Evolutionary conservation across 768 basidiomycete genomes (phyloP).

Genomic region (Suillus plorans): DNA sequence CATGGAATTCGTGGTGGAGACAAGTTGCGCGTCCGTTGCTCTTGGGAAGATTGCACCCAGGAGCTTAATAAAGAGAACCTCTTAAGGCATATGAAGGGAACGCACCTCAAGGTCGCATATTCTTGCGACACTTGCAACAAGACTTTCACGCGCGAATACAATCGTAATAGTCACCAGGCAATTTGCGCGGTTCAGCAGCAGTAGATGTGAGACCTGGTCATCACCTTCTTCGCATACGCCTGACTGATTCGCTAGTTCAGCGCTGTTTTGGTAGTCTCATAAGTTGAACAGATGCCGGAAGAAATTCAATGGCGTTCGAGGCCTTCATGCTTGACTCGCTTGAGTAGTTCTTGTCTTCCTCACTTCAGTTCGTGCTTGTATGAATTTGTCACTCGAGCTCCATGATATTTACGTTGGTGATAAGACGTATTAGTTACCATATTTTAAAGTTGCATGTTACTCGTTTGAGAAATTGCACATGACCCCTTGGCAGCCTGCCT

Average conservation of each 20-base stretch:
- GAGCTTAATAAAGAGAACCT: constrained; percentile 27
- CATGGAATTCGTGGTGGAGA: constrained; percentile 23
- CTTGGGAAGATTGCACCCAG: constrained; percentile 18
- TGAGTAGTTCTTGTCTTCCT: not conserved
- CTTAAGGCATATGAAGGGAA: constrained; percentile 23
- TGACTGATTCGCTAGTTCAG: not conserved
- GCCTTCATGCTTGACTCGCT: not conserved
- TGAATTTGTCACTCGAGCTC: not conserved
- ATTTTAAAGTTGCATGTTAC: no score
- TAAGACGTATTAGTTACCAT: no score
- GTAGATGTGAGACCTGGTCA: not conserved
- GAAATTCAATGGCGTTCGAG: not conserved
- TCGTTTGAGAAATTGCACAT: no score
- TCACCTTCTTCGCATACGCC: not conserved
- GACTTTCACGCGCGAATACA: constrained; percentile 21
- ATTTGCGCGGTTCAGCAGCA: constrained; percentile 5
- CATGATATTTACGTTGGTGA: not conserved
- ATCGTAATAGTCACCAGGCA: constrained; percentile 17
- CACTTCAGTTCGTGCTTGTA: not conserved
- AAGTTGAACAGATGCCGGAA: not conserved
- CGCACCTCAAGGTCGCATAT: constrained; percentile 22
- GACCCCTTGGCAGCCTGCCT: no score
- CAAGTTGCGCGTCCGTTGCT: constrained; percentile 6
- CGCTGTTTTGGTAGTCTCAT: not conserved
- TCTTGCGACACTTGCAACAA: constrained; percentile 19